Percentiles rank a stretch among this genome's conserved stretches.
phyloP scores from a whole-genome alignment of 306 rosid species.

The Canavalia gladiata region DNA sequence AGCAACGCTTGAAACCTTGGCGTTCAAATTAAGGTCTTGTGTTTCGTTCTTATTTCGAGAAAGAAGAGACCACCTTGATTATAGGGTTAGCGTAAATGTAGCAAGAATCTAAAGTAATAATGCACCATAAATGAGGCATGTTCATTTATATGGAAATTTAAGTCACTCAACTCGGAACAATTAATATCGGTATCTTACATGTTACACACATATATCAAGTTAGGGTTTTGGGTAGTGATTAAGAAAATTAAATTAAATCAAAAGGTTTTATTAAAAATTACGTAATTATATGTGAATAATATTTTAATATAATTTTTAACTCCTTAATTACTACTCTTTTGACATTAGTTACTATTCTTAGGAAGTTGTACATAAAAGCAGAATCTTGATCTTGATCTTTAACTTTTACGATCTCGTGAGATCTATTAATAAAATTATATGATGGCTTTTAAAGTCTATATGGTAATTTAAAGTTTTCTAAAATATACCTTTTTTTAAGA shows the following conservation, averaged over 20 bases:
- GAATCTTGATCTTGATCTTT: neutral
- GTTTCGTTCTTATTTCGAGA: constrained; percentile 37
- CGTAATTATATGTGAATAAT: too few relatives aligned
- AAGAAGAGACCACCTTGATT: neutral
- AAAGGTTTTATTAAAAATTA: too few relatives aligned
- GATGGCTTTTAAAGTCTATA: neutral
- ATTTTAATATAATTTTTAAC: too few relatives aligned
- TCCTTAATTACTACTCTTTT: too few relatives aligned
- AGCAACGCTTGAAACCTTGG: constrained; percentile 12
- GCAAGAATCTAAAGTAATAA: neutral
- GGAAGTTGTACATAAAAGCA: too few relatives aligned
- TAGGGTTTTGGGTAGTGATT: too few relatives aligned
- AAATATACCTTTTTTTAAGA: neutral
- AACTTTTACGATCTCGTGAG: neutral
- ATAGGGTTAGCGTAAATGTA: constrained; percentile 11
- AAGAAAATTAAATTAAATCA: too few relatives aligned
- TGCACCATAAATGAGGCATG: constrained; percentile 14
- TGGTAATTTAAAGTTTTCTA: neutral
- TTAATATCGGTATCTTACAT: neutral
- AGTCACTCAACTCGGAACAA: neutral
- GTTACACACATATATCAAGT: neutral
- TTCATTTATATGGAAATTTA: constrained; percentile 34
- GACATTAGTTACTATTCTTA: too few relatives aligned
- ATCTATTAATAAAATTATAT: neutral
- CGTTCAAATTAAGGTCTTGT: constrained; percentile 46